Base-by-base conservation (phyloP, 2,329 filamentous ascomycete genomes). In the Davidsoniella australis region DNA sequence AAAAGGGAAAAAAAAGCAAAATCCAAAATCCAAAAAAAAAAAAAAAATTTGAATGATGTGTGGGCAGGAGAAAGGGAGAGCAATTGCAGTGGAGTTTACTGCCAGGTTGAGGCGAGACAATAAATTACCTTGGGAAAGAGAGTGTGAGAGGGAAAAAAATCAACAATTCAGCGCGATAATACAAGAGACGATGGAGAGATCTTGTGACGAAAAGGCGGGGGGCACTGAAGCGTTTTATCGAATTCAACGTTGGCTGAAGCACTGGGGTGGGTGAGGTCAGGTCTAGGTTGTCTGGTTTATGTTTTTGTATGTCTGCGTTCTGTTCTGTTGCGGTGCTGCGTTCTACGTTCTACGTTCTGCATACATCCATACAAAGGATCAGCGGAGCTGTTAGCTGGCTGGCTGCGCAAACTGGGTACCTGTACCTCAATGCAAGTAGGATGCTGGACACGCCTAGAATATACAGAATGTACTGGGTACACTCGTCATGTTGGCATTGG, bases 141-240 rank as follows among this genome's bases (percentile, higher is more conserved):
- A 33, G 29, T 33, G 29, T 33, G 29, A 33, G 29, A 33, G 29
- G 29, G 12, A 43, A 29, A 48, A 48, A 17, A 23, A 33, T 48
- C 39, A 37, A 23, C 29, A 24, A 42, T 41, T 39, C 40, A 48
- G 29, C 29, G 40, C 46, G 39, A 29, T 48, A 48, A 41, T 48
- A 48, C 46, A 48, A 43, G 26, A 48, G 26, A 48, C 24, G 46
- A 42, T 40, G 26, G 46, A 48, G 26, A 48, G 46, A 38, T 33
- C 46, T 48, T 48, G 46, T 48, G 46, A 48, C 46, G 37, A 48
- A 48, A 48, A 48, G 46, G 46, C 37, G 39, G 39, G 47, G 47
- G 33, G 23, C 29, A 48, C 38, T 48, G 38, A 43, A 42, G 29
- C 29, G 47, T 42, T 42, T 48, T 43, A 43, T 42, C 26, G 40